Evolutionary conservation across 768 basidiomycete genomes (phyloP), one percentile per base, ranked within the genome.

Genomic region (Daedaleopsis nitida): DNA sequence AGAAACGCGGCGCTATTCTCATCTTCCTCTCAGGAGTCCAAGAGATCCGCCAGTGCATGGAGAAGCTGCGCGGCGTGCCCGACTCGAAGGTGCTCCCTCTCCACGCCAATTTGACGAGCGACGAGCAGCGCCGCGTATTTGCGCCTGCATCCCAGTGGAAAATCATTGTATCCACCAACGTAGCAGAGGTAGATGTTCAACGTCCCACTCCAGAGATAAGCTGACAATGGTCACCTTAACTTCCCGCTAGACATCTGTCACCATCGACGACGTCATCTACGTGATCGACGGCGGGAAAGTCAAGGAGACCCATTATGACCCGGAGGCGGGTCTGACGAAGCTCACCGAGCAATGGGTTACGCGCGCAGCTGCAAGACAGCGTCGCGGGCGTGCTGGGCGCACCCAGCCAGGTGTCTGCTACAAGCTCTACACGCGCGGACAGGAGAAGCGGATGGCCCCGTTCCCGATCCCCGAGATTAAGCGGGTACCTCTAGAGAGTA

Each of bases 1-100:
- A 77, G 13, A 77, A 79, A 32, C 73, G 71, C 10, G 89, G 86
- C 2, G 94, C 88, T 6, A 85, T 97, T 48, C 80, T 98, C 23
- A 84, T 97, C 47, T 98, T 98, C 75, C 78, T 95, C 57, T 86
- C 93, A n/a, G 95, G 95, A 72, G 89, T 94, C 1, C 90, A 89
- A 73, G 92, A 94, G 69, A 94, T 94, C 64, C 83, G 86, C 19
- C 86, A 89, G 62, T 91, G 90, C 67, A 84, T 92, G 19, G 83
- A 88, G 13, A 77, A 82, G 5, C 74, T 94, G 45, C 78, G 76
- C 16, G 69, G 68, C 42, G 64, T 70, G 0, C 59, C 65, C 4
- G 72, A 72, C 9, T 77, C 76, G 43, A 70, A 78, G 24, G 80
- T 90, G 52, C 78, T 94, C 24, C 92, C 95, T 0, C 82, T 98